phyloP scores from a whole-genome alignment of 2,329 filamentous ascomycete species.

The Nigrograna mackinnonii region DNA sequence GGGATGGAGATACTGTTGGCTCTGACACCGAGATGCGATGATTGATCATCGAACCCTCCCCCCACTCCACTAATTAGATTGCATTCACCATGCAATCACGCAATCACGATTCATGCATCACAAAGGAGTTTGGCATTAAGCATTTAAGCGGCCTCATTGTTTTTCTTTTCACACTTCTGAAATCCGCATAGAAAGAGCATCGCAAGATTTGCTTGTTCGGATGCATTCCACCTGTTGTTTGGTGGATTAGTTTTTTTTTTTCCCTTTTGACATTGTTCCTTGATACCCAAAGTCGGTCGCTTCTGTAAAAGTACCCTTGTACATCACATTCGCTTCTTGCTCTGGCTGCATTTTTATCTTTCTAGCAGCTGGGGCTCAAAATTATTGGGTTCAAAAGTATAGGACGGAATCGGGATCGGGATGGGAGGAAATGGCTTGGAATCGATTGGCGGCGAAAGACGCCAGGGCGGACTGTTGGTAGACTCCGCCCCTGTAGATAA shows the following conservation, averaged over 20 bases:
- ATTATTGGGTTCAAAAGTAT: too few species aligned
- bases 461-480: too few species aligned
- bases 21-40: constrained; percentile 44
- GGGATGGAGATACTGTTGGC: constrained; percentile 61
- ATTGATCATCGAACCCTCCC: constrained; percentile 21
- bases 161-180: constrained; percentile 17
- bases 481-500: too few species aligned
- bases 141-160: constrained; percentile 37
- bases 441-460: too few species aligned
- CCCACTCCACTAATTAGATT: too few species aligned
- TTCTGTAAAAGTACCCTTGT: constrained; percentile 17
- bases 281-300: constrained; percentile 38
- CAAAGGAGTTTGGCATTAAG: constrained; percentile 34
- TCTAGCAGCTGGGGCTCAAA: too few species aligned
- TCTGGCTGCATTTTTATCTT: neutral
- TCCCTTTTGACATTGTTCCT: constrained; percentile 13
- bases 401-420: too few species aligned
- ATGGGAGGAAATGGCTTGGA: too few species aligned
- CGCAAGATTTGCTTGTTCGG: constrained; percentile 17
- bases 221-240: constrained; percentile 13
- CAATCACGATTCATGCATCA: constrained; percentile 41
- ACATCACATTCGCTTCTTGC: constrained; percentile 12
- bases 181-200: constrained; percentile 30
- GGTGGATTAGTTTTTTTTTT: constrained; percentile 10
- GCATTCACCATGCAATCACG: constrained; percentile 23